A percentile compares a stretch with the other conserved stretches of the same genome.
Evolutionary conservation across 495 filamentous ascomycete species (phyloP).

Genomic region (Aspergillus mulundensis): DNA sequence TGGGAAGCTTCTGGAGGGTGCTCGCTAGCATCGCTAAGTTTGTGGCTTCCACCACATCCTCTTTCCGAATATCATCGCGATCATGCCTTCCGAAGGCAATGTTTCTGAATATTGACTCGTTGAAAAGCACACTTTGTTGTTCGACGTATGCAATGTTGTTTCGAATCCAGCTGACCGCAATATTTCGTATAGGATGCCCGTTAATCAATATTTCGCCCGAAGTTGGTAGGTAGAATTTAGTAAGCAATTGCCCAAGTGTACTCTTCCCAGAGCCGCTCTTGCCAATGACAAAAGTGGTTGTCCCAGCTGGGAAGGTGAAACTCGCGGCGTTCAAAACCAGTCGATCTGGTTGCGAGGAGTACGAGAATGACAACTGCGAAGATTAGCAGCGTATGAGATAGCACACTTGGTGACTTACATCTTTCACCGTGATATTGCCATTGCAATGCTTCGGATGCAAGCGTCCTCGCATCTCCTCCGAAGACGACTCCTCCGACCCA

Average conservation of each 20-base stretch:
- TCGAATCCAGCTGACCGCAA: constrained; percentile 72
- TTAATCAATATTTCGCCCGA: constrained; percentile 69
- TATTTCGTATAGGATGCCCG: constrained; percentile 52
- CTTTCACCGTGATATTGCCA: constrained; percentile 65
- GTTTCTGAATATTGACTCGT: constrained; percentile 74
- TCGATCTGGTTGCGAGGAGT: constrained; percentile 68
- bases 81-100: constrained; percentile 67
- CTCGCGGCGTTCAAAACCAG: constrained; percentile 54
- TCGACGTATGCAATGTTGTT: constrained; percentile 79
- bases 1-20: constrained; percentile 66
- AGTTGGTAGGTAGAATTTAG: constrained; percentile 67
- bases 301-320: constrained; percentile 66
- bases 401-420: constrained; percentile 42
- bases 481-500: constrained; percentile 18
- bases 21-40: constrained; percentile 66
- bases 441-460: constrained; percentile 38
- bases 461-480: constrained; percentile 19
- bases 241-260: constrained; percentile 75
- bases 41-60: constrained; percentile 52
- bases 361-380: constrained; percentile 68
- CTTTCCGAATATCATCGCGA: constrained; percentile 40
- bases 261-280: constrained; percentile 91
- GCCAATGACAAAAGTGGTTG: constrained; percentile 81
- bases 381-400: not conserved
- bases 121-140: constrained; percentile 79